A percentile compares a stretch with the other conserved stretches of the same genome.
These are phyloP conservation scores for Colletotrichum neosansevieriae DNA, from an alignment of 2,329 filamentous ascomycete genomes.

Conservation along the genomic window DNA sequence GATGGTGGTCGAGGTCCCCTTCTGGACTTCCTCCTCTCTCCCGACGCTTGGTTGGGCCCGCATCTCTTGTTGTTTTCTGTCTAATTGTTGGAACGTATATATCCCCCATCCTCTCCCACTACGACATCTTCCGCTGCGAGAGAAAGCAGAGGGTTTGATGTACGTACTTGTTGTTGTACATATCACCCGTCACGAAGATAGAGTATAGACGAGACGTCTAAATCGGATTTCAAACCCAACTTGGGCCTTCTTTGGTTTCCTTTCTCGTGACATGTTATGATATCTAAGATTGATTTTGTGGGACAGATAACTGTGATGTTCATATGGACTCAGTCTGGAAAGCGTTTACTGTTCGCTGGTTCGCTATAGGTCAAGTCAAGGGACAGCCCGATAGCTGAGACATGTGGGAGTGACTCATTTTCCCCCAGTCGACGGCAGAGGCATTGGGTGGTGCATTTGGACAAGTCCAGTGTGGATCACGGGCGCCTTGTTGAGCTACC, in stretches of 20 bases:
- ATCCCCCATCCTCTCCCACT: slow-evolving; percentile 8
- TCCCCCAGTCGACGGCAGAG: background rate
- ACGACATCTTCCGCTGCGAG: slow-evolving; percentile 33
- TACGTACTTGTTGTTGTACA: slow-evolving; percentile 33
- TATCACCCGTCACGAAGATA: slow-evolving; percentile 37
- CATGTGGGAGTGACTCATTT: slow-evolving; percentile 3
- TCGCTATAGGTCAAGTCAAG: too few relatives aligned
- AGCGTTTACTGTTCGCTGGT: background rate
- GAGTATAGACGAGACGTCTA: slow-evolving; percentile 37
- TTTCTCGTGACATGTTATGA: background rate
- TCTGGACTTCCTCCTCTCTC: background rate
- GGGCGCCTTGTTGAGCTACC: too few relatives aligned
- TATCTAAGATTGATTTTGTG: background rate
- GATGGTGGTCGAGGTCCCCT: slow-evolving; percentile 2
- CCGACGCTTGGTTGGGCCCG: background rate
- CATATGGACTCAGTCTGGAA: background rate
- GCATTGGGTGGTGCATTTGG: background rate
- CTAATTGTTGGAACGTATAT: slow-evolving; percentile 40
- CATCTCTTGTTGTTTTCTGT: slow-evolving; percentile 27
- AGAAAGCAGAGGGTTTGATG: slow-evolving; percentile 31
- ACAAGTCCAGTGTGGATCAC: background rate
- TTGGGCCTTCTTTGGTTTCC: background rate
- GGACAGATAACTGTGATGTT: background rate
- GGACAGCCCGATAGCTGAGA: slow-evolving; percentile 7
- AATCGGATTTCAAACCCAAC: slow-evolving; percentile 30